Conservation (phyloP, 441 rosid genomes). For the Viola pubescens region DNA sequence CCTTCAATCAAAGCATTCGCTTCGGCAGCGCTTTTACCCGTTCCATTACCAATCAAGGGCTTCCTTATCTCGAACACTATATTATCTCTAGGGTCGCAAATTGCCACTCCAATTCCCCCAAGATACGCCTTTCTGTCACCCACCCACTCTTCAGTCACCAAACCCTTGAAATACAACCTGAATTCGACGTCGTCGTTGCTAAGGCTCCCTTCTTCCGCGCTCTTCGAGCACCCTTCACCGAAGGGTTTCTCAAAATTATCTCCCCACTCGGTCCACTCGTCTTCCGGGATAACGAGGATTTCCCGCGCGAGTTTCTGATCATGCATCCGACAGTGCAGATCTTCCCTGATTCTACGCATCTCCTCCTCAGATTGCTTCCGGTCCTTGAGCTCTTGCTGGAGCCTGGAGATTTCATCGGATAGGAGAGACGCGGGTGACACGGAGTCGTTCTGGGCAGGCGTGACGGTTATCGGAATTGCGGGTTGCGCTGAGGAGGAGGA, state of each 20-base stretch:
- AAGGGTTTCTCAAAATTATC: constrained; percentile 46
- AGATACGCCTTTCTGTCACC: constrained; percentile 5
- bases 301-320: constrained; percentile 57
- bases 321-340: constrained; percentile 48
- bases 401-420: constrained; percentile 33
- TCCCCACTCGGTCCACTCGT: constrained; percentile 47
- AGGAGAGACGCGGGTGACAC: constrained; percentile 23
- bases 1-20: constrained; percentile 19
- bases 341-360: constrained; percentile 29
- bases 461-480: background rate
- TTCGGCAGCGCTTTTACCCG: background rate
- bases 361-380: constrained; percentile 27
- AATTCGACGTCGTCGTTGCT: constrained; percentile 2
- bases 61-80: constrained; percentile 16
- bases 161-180: constrained; percentile 20
- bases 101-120: constrained; percentile 23
- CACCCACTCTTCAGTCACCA: constrained; percentile 18
- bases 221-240: background rate
- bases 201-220: background rate
- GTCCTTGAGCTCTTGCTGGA: constrained; percentile 41
- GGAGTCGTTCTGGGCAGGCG: background rate
- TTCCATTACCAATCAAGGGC: background rate
- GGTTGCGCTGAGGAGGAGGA: constrained; percentile 17
- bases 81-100: constrained; percentile 21
- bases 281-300: constrained; percentile 35